Base-by-base conservation (phyloP, 805 yeast species). In the Myxozyma neotropica region DNA sequence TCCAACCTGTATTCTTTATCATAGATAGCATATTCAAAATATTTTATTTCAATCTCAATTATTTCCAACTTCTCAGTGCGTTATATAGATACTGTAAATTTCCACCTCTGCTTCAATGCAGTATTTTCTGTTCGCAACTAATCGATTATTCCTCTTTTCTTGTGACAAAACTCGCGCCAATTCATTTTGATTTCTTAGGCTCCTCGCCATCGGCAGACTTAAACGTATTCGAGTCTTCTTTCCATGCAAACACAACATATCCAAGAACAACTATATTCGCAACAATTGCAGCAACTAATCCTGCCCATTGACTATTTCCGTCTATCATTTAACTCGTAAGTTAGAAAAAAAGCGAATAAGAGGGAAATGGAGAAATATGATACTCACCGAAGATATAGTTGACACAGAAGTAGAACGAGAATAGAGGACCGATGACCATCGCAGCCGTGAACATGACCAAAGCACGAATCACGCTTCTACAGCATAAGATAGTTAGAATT, bases 251-350 rank as follows among this genome's bases (percentile, higher is more conserved):
- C 12, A 85, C 77, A 12, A 87, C 84, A 69, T 84, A 85, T 1
- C 84, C 87, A 39, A 87, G 80, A 59, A 86, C 77, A 24, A 87
- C 89, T 3, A 83, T 71, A 69, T 87, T 87, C 50, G 92, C 92
- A 27, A 83, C 83, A 31, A 82, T 72, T 1, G 92, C 92, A 26
- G 91, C 88, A n/a, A 81, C 68, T 5, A 90, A 89, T 17, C 92
- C 90, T 45, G 90, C 81, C 53, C 81, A 65, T 26, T 59, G 64
- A 43, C 64, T 55, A 40, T 55, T 59, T 23, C 55, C 61, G n/a
- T 51, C 65, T 61, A 48, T 24, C 10, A 10, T 6, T 31, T n/a
- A 46, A 17, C 29, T n/a, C n/a, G n/a, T n/a, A n/a, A n/a, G n/a
- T n/a, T n/a, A n/a, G n/a, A n/a, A n/a, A n/a, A n/a, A n/a, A n/a